Evolutionary conservation across 176 grass and related monocot species (phyloP).

Genomic region (Phoenix roebelenii): DNA sequence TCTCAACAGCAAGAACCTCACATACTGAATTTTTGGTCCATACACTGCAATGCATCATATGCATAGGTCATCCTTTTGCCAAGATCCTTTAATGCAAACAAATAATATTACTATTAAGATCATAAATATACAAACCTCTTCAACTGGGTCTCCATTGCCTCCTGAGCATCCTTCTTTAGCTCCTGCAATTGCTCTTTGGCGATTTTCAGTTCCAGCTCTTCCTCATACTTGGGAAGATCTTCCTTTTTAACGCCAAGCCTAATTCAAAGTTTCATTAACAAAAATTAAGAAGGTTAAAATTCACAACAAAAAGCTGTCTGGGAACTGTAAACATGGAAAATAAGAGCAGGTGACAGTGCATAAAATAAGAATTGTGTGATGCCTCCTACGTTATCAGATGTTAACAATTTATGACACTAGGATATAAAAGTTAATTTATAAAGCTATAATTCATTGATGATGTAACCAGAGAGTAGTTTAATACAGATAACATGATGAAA

Average conservation of each 20-base stretch:
- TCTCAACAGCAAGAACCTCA: no score
- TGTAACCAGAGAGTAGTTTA: no score
- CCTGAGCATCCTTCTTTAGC: slow-evolving; percentile 65
- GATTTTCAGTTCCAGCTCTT: slow-evolving; percentile 67
- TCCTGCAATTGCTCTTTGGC: slow-evolving; percentile 58
- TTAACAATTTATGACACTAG: no score
- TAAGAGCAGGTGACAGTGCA: neutral
- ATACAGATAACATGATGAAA: no score
- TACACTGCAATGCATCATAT: neutral
- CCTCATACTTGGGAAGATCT: slow-evolving; percentile 81
- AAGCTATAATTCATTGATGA: no score
- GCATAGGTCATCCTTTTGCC: neutral
- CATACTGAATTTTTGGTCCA: no score
- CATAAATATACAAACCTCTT: slow-evolving; percentile 43
- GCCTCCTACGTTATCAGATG: no score
- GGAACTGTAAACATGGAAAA: neutral
- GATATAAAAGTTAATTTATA: no score
- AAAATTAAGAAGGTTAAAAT: slow-evolving; percentile 3
- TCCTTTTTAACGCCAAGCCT: slow-evolving; percentile 76
- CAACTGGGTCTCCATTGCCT: slow-evolving; percentile 77
- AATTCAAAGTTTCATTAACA: slow-evolving; percentile 22
- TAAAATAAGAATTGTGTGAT: neutral
- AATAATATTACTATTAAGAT: neutral
- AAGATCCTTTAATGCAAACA: slow-evolving; percentile 4
- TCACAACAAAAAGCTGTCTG: neutral